Evolutionary conservation across 1,139 yeast genomes (phyloP).

Genomic region (Saccharomyces hybrid): DNA sequence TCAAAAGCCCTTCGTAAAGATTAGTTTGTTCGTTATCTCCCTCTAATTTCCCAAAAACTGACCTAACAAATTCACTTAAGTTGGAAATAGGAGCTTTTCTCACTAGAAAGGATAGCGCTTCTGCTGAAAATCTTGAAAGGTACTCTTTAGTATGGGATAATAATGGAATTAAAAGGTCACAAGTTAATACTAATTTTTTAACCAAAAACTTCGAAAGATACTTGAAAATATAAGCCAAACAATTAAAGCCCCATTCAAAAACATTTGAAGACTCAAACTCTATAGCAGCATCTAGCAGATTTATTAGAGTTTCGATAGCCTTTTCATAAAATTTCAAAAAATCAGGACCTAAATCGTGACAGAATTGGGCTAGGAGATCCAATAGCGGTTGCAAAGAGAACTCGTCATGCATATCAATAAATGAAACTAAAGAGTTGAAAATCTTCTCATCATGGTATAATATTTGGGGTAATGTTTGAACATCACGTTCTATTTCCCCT

Average conservation of each 20-base stretch:
- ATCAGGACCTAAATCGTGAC: slow-evolving; percentile 90
- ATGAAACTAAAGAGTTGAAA: slow-evolving; percentile 44
- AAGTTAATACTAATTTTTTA: slow-evolving; percentile 60
- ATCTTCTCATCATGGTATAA: slow-evolving; percentile 62
- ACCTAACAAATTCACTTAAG: slow-evolving; percentile 42
- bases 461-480: slow-evolving; percentile 74
- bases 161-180: slow-evolving; percentile 56
- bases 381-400: slow-evolving; percentile 73
- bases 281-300: slow-evolving; percentile 40
- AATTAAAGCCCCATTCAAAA: slow-evolving; percentile 77
- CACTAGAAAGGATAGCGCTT: slow-evolving; percentile 76
- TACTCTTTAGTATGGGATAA: slow-evolving; percentile 53
- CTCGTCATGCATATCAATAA: slow-evolving; percentile 51
- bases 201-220: slow-evolving; percentile 62
- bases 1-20: slow-evolving; percentile 45
- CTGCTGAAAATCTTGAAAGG: slow-evolving; percentile 79
- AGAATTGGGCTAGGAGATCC: slow-evolving; percentile 75
- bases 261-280: slow-evolving; percentile 46
- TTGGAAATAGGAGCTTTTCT: slow-evolving; percentile 55
- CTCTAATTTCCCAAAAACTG: slow-evolving; percentile 44
- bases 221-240: slow-evolving; percentile 83
- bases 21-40: slow-evolving; percentile 14
- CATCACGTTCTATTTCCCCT: slow-evolving; percentile 45
- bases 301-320: slow-evolving; percentile 46
- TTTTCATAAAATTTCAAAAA: slow-evolving; percentile 61